Base-by-base conservation (phyloP, 2,329 filamentous ascomycete species). In the Hirsutella rhossiliensis region DNA sequence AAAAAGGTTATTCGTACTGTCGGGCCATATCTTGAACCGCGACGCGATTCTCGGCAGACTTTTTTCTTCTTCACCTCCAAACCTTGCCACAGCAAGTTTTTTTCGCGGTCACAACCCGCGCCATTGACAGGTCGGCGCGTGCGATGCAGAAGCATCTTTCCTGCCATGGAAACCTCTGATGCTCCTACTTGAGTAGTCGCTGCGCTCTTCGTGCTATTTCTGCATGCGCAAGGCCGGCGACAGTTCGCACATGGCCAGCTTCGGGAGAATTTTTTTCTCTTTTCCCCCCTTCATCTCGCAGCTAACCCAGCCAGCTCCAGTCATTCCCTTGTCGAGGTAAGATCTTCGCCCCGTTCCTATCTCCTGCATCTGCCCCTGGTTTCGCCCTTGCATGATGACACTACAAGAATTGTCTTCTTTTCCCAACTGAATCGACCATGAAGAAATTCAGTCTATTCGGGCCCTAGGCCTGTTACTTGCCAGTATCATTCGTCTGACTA, bases 391-490 rank as follows among this genome's bases (percentile, higher is more conserved):
- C 55, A 75, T 80, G 83, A 87, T 88, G 84, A 88, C 76, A 85
- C 72, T 63, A 61, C 62, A 65, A 60, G 69, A 67, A 72, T 38
- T 71, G 72, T 83, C 84, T 88, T 88, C 84, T 87, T 88, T 87
- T 84, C 82, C 82, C 76, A 80, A 73, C 82, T 69, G 82, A 89
- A 75, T 87, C 84, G 84, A 79, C 82, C 81, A 82, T 89, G 84
- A 87, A 78, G 80, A 86, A 81, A 46, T 61, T 69, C 61, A 69
- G 72, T 75, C 75, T 82, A 27, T 69, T 75, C 71, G 78, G 80
- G 81, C 78, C 70, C 67, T 66, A 67, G 63, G 74, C 78, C 80
- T 86, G 84, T 82, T 88, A 88, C 84, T 88, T 85, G 84, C 84
- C 84, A 89, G 84, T 88, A 88, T 82, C 72, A 66, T 69, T 75